These are phyloP conservation scores for Cucurbita maxima DNA, from an alignment of 306 rosid genomes.

Conservation along the genomic window DNA sequence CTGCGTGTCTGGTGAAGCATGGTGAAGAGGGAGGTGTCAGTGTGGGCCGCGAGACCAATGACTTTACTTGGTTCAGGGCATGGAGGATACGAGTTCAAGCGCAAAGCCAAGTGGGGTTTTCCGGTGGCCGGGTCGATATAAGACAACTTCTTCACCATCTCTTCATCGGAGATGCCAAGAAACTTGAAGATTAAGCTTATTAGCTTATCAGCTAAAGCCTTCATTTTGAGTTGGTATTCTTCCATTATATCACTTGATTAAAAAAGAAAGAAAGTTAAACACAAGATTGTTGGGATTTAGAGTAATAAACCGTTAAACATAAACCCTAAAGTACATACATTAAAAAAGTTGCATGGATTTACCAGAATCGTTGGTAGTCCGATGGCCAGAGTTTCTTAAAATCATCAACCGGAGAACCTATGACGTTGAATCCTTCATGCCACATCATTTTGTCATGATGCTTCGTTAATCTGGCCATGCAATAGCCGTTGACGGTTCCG, in stretches of 20 bases:
- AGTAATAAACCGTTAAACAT: too few species aligned
- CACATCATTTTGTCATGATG: conserved; percentile 23
- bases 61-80: conserved; percentile 35
- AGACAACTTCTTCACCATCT: not conserved
- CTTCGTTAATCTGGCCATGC: conserved; percentile 16
- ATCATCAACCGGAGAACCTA: conserved; percentile 25
- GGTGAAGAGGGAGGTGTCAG: conserved; percentile 40
- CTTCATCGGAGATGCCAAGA: conserved; percentile 18
- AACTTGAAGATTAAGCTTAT: conserved; percentile 16
- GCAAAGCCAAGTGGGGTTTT: not conserved
- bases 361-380: conserved; percentile 28
- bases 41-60: conserved; percentile 45
- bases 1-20: conserved; percentile 15
- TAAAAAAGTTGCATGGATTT: conserved; percentile 1
- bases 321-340: not conserved
- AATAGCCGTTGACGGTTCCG: conserved; percentile 22
- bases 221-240: conserved; percentile 25
- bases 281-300: too few species aligned
- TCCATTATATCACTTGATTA: conserved; percentile 24
- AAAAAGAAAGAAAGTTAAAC: too few species aligned
- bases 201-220: conserved; percentile 9
- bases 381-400: conserved; percentile 38
- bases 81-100: conserved; percentile 32
- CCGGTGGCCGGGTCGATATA: not conserved
- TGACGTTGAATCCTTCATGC: conserved; percentile 33